phyloP scores from a whole-genome alignment of 2,329 filamentous ascomycete species.

The Penicillium fuscoglaucum region DNA sequence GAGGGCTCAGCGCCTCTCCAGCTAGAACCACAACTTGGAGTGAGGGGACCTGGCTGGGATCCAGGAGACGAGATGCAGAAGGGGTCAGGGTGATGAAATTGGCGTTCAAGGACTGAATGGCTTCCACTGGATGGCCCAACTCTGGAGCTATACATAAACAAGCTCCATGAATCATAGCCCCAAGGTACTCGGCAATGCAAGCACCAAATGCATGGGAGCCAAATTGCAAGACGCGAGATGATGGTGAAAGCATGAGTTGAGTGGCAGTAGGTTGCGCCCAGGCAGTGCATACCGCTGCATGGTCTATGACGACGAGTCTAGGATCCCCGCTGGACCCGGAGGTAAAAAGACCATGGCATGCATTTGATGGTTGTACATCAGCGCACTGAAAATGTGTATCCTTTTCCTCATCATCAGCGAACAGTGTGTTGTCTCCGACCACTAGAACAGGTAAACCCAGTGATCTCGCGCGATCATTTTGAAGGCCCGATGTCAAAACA shows the following conservation, averaged over 20 bases:
- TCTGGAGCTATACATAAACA: neutral
- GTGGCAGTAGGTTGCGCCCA: neutral
- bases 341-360: neutral
- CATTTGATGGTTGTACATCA: neutral
- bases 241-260: neutral
- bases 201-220: neutral
- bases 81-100: neutral
- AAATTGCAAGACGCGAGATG: neutral
- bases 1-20: neutral
- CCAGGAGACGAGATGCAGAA: neutral
- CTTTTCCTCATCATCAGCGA: neutral
- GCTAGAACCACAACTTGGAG: neutral
- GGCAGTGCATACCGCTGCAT: neutral
- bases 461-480: neutral
- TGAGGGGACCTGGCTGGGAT: neutral
- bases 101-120: neutral
- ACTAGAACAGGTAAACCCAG: neutral
- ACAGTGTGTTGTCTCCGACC: neutral
- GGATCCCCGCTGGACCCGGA: neutral
- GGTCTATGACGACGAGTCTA: neutral
- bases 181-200: neutral
- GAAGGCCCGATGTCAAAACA: neutral
- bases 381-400: neutral
- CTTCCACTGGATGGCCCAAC: neutral
- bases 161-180: neutral